phyloP scores from a whole-genome alignment of 495 filamentous ascomycete species.

The Endocarpon pusillum region DNA sequence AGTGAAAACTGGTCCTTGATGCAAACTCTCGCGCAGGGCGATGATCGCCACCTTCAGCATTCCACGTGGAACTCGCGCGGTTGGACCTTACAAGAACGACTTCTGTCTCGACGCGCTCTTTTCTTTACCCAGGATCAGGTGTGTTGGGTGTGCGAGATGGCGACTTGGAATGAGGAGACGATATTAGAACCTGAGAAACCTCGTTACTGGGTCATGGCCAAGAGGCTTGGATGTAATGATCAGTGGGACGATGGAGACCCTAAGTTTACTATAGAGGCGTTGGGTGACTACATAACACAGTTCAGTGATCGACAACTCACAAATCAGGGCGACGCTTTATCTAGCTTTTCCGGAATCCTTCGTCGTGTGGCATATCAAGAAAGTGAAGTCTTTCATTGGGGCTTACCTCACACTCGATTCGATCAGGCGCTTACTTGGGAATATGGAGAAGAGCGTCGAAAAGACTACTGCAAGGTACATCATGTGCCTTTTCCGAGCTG shows the following conservation, averaged over 20 bases:
- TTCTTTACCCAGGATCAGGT: constrained; percentile 4
- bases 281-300: not conserved
- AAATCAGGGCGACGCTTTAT: not conserved
- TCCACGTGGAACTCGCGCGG: constrained; percentile 11
- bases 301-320: not conserved
- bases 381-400: not conserved
- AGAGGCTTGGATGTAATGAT: not conserved
- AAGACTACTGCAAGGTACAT: not conserved
- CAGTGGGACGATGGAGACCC: not conserved
- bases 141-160: constrained; percentile 2
- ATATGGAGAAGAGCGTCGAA: not conserved
- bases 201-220: not conserved
- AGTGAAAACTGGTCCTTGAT: not conserved
- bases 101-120: constrained; percentile 4
- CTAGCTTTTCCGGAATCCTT: not conserved
- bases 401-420: not conserved
- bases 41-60: constrained; percentile 6
- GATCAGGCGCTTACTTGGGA: not conserved
- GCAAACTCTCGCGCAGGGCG: not conserved
- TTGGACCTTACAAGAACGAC: constrained; percentile 7
- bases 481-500: not conserved
- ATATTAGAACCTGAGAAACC: not conserved
- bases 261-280: too few species aligned
- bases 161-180: not conserved
- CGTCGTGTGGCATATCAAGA: not conserved